Evolutionary conservation across 306 rosid species (phyloP), one percentile per base, ranked within the genome.

Genomic region (Fagus crenata): DNA sequence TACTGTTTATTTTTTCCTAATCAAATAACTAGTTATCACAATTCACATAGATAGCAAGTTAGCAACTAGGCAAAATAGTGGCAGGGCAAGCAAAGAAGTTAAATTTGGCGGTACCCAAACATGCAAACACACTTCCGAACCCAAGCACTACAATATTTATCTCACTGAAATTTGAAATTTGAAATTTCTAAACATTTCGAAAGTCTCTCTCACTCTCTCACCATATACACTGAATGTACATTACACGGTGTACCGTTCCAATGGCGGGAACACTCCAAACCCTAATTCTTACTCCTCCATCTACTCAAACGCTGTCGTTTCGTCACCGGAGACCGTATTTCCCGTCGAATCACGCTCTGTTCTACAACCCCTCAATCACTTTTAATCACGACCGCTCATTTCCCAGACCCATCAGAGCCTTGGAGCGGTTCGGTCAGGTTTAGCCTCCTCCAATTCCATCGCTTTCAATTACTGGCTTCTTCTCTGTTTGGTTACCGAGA

Each of bases 381-480:
- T 68, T 36, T 69, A 69, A 6, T 32, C 65, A 54, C 17, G 74
- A 75, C 51, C 83, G 82, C 63, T 78, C 43, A 4, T 67, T 42
- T 55, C 83, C 35, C 49, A 5, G 46, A 6, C 84, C 85, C 79
- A 68, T 89, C 75, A 75, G 69, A 73, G 93, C 91, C 60, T 75
- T 76, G 80, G 89, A 84, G 31, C 73, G 67, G 14, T 78, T 93
- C 73, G 76, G 82, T 54, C 86, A 88, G 98, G 98, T 93, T 74
- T 53, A 8, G 2, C 69, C 74, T 31, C 73, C 68, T 75, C 40
- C 4, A 11, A 39, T 42, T 49, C 74, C 70, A 2, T 4, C 18
- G 0, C 32, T 49, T 41, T 67, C 53, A 6, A 4, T 61, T 14
- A n/a, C 31, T 54, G 32, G 53, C 8, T 56, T 70, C 55, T 42